Evolutionary conservation across 2,329 filamentous ascomycete genomes (phyloP).

Genomic region (Dendrostoma leiphaemia): DNA sequence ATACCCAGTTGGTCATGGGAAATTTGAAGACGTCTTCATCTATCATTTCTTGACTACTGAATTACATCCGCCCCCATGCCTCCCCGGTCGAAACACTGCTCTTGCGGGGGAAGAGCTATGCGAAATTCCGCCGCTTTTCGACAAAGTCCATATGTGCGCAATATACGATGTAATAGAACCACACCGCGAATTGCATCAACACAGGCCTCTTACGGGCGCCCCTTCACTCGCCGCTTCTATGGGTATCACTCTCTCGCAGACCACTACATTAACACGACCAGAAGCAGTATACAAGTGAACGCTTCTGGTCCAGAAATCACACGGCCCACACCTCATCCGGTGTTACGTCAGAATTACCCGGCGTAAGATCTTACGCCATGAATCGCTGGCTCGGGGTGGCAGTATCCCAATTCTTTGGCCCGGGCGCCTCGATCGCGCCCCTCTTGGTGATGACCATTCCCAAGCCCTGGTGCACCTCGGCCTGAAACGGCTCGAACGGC

Average conservation of each 20-base stretch:
- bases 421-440: conserved; percentile 67
- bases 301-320: background rate
- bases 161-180: too few species aligned
- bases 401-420: conserved; percentile 50
- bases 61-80: too few species aligned
- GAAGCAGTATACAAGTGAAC: background rate
- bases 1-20: background rate
- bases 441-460: conserved; percentile 81
- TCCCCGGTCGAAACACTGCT: too few species aligned
- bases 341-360: background rate
- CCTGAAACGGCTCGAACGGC: conserved; percentile 87
- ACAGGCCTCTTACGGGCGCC: too few species aligned
- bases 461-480: conserved; percentile 78
- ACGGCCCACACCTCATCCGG: background rate
- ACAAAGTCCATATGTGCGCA: too few species aligned
- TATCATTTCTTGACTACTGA: too few species aligned
- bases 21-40: too few species aligned
- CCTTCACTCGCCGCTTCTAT: background rate
- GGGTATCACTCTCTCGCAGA: conserved; percentile 15
- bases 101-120: too few species aligned
- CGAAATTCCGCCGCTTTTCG: too few species aligned
- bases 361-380: conserved; percentile 21
- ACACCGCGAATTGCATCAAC: too few species aligned
- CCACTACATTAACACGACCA: too few species aligned
- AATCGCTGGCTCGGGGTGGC: conserved; percentile 27